Conservation (phyloP, 208 protist species). For the Wallacemonas sp. region DNA sequence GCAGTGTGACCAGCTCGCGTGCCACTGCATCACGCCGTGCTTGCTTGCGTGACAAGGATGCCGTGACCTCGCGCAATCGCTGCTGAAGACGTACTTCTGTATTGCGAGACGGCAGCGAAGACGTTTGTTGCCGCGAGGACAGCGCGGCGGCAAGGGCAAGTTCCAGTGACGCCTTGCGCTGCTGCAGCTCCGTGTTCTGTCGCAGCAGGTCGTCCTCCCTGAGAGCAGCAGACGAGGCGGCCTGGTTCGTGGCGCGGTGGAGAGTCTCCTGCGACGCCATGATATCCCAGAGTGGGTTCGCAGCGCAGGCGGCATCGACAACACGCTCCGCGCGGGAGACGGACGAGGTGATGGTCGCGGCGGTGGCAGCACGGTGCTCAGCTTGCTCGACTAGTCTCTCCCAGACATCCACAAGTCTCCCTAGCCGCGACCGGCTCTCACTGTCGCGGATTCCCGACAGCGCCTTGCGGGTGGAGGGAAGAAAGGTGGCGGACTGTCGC, state of each 20-base stretch:
- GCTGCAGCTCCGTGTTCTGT: background rate
- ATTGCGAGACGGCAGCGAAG: background rate
- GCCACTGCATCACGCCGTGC: background rate
- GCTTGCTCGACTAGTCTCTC: background rate
- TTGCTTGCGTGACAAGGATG: conserved; percentile 1
- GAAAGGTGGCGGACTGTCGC: background rate
- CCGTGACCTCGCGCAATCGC: background rate
- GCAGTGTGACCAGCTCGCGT: background rate
- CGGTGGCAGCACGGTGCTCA: background rate
- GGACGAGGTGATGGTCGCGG: background rate
- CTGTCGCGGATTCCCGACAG: background rate
- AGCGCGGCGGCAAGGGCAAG: background rate
- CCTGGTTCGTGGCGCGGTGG: background rate
- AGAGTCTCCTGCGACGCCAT: conserved; percentile 2
- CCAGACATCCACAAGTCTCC: background rate
- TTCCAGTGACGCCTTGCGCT: background rate
- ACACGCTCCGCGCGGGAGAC: background rate
- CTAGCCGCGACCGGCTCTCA: background rate
- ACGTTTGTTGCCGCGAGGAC: background rate
- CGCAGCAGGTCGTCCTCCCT: background rate
- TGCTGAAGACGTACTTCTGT: background rate
- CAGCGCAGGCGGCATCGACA: background rate
- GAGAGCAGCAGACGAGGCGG: background rate
- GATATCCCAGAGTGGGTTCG: background rate
- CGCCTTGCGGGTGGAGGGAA: background rate